phyloP scores from a whole-genome alignment of 768 basidiomycete species.

The Trametes maxima region DNA sequence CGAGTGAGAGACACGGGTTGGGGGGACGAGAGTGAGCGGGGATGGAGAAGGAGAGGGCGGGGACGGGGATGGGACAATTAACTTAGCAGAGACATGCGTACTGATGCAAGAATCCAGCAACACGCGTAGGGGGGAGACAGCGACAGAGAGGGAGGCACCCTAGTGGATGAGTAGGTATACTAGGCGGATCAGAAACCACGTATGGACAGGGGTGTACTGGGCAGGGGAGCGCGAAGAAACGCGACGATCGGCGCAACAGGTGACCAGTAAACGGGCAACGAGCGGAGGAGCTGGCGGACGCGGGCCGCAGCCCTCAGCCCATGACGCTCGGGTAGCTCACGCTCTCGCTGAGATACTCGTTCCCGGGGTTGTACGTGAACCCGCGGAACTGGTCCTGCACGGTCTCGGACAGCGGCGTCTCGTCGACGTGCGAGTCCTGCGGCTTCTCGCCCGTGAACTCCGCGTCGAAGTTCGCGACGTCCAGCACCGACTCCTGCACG shows the following conservation, averaged over 20 bases:
- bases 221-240: neutral
- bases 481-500: conserved; percentile 81
- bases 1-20: neutral
- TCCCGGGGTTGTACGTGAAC: conserved; percentile 86
- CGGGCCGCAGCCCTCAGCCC: conserved; percentile 16
- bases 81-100: neutral
- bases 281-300: neutral
- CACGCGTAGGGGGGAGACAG: neutral
- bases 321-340: conserved; percentile 56
- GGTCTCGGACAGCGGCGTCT: conserved; percentile 89
- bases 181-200: too few species aligned
- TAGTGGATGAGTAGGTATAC: neutral
- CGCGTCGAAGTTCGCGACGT: conserved; percentile 95
- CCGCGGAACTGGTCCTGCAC: conserved; percentile 96
- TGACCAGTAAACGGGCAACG: neutral
- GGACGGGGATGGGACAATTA: neutral
- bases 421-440: conserved; percentile 94
- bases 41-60: neutral
- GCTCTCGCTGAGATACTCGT: conserved; percentile 84
- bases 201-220: too few species aligned
- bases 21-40: neutral
- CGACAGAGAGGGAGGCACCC: neutral
- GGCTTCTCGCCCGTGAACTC: conserved; percentile 97
- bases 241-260: neutral
- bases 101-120: conserved; percentile 11